Conservation (phyloP, 768 basidiomycete species). For the Calocybe gangraenosa region DNA sequence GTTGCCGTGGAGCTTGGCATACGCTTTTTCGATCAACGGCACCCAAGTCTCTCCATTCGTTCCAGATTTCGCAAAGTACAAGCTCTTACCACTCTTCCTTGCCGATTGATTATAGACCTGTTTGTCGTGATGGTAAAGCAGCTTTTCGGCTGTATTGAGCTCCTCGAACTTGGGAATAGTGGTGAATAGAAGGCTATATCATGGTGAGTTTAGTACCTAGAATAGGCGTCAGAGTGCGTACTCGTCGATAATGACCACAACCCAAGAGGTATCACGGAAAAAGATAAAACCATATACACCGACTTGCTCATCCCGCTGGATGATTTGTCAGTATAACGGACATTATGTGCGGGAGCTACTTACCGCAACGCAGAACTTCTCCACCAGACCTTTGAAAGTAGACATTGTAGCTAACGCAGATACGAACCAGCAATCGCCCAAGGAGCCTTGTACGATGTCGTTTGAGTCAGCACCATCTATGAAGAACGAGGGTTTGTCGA, state of each 20-base stretch:
- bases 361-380: slow-evolving; percentile 51
- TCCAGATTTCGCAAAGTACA: slow-evolving; percentile 47
- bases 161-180: slow-evolving; percentile 50
- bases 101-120: slow-evolving; percentile 40
- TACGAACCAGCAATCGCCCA: slow-evolving; percentile 54
- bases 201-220: not conserved
- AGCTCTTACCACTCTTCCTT: slow-evolving; percentile 39
- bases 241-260: slow-evolving; percentile 55
- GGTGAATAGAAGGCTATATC: slow-evolving; percentile 41
- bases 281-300: slow-evolving; percentile 61
- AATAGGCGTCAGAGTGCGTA: slow-evolving; percentile 13
- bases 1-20: slow-evolving; percentile 52
- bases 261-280: slow-evolving; percentile 49
- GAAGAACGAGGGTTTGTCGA: slow-evolving; percentile 48
- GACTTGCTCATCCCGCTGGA: slow-evolving; percentile 44
- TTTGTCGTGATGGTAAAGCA: slow-evolving; percentile 47
- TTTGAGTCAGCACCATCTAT: slow-evolving; percentile 36
- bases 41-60: slow-evolving; percentile 55
- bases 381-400: slow-evolving; percentile 38
- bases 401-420: slow-evolving; percentile 48
- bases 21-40: slow-evolving; percentile 56
- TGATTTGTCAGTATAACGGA: not conserved
- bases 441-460: slow-evolving; percentile 43
- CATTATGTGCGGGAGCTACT: slow-evolving; percentile 10
- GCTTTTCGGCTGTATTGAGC: slow-evolving; percentile 32